Evolutionary conservation across 768 basidiomycete species (phyloP).

Genomic region (Naganishia friedmannii): DNA sequence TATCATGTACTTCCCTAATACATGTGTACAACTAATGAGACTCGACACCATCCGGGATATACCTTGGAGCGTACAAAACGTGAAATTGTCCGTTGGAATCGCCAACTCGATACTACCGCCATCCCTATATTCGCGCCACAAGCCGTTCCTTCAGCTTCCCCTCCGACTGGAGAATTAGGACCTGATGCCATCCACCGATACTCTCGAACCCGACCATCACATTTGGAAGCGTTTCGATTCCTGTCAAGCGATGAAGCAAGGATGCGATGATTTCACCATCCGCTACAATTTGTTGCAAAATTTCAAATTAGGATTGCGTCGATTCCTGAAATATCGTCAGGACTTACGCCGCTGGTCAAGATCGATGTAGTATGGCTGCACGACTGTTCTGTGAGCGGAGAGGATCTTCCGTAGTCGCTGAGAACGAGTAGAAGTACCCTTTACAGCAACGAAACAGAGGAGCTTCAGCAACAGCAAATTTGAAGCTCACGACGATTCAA

Average conservation of each 20-base stretch:
- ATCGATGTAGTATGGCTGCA: conserved; percentile 7
- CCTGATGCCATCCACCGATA: conserved; percentile 4
- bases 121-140: neutral
- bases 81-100: neutral
- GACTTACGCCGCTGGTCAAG: neutral
- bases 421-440: conserved; percentile 2
- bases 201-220: conserved; percentile 14
- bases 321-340: too few relatives aligned
- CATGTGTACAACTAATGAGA: neutral
- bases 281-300: neutral
- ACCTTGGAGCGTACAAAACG: neutral
- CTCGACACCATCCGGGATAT: neutral
- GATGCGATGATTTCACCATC: conserved; percentile 9
- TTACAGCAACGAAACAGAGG: neutral
- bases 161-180: conserved; percentile 2
- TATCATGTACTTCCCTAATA: neutral
- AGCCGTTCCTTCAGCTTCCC: neutral
- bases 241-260: conserved; percentile 10
- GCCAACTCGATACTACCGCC: neutral
- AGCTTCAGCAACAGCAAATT: neutral
- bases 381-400: neutral
- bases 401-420: conserved; percentile 1
- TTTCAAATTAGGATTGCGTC: neutral
- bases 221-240: neutral
- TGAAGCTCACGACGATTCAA: neutral